Evolutionary conservation across 129 eudicot genomes (phyloP).

Genomic region (Solidago caesia): DNA sequence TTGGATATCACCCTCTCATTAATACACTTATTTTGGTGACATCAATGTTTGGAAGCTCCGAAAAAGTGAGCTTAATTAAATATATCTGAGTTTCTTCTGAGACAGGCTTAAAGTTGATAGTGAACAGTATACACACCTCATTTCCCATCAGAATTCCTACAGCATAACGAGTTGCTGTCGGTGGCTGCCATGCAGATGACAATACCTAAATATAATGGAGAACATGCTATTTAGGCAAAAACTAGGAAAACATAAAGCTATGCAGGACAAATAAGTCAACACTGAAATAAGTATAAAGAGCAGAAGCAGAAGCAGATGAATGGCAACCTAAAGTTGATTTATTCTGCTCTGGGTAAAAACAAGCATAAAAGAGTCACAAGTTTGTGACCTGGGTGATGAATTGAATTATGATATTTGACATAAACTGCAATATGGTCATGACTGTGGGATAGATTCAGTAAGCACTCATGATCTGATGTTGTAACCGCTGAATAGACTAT

Average conservation of each 20-base stretch:
- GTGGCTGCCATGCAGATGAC: constrained; percentile 58
- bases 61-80: not conserved
- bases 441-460: constrained; percentile 2
- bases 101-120: too few relatives aligned
- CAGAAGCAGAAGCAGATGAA: not conserved
- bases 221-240: constrained; percentile 8
- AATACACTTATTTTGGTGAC: too few relatives aligned
- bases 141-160: constrained; percentile 71
- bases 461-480: not conserved
- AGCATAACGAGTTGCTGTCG: constrained; percentile 43
- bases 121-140: constrained; percentile 45
- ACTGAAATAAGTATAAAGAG: not conserved
- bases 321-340: not conserved
- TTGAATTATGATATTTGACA: not conserved
- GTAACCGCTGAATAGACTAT: not conserved
- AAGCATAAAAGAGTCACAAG: not conserved
- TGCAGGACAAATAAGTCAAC: not conserved
- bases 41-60: not conserved
- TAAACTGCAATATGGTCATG: constrained; percentile 7
- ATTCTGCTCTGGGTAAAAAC: not conserved
- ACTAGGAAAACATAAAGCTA: not conserved
- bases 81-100: not conserved
- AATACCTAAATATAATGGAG: constrained; percentile 47
- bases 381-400: not conserved
- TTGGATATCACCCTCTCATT: not conserved